Evolutionary conservation across 129 eudicot genomes (phyloP), one percentile per base, ranked within the genome.

Genomic region (Flaveria ramosissima): DNA sequence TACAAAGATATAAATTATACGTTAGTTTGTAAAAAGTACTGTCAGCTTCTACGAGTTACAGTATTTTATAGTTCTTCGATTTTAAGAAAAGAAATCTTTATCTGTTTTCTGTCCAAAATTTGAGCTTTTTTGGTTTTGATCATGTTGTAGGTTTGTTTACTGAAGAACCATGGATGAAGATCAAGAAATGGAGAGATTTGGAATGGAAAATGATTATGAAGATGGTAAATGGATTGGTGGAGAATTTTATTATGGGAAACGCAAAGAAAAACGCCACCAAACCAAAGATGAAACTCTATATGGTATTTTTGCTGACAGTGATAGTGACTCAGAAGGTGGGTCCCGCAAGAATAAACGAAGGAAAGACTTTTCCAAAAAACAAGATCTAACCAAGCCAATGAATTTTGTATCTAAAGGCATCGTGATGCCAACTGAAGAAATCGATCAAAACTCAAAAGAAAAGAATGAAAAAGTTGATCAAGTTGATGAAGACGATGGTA

Each of bases 111-210:
- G 69, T 45, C 20, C 12, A 61, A 45, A 46, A 1, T 9, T 23
- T 46, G 24, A 21, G 9, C 8, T 46, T 73, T 64, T 55, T 63
- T 43, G 48, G 53, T 73, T 21, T 45, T 66, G 60, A 15, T 76
- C 70, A 59, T 75, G 50, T 76, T 71, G 41, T 64, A 81, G 85
- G 78, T 41, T 70, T n/a, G 7, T 70, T 32, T 42, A 16, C 39
- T 19, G 53, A 60, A 50, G 50, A 53, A 68, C 51, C 61, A 93
- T 93, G 98, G 95, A 93, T 16, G 98, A 90, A 9, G 78, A 85
- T 74, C 98, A 93, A 72, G 97, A 90, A 62, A 90, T 84, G 92
- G 98, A 93, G 84, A 85, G 82, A 57, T 93, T 90, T 70, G 92
- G 89, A 6, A 82, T 93, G 97, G 98, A 93, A 19, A 93, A 93